Base-by-base conservation (phyloP, 192 early-diverging fungal genomes). In the Pilaira anomala region DNA sequence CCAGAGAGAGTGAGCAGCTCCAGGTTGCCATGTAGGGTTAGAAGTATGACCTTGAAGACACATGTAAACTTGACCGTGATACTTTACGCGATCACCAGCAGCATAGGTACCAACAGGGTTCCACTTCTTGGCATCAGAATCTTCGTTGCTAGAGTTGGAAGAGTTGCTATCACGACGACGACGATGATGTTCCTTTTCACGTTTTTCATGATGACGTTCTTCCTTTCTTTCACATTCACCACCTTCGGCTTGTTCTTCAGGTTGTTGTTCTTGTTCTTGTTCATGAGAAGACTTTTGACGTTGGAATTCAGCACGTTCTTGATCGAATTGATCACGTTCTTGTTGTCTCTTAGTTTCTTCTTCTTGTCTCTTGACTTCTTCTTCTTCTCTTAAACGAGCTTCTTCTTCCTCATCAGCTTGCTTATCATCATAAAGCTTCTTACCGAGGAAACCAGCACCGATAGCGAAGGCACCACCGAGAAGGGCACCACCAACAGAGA, bases 1-100 rank as follows among this genome's bases (percentile, higher is more conserved):
- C 79, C 79, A 80, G 63, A 80, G 76, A n/a, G 79, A 80, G 56
- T 72, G 73, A 2, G 79, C 79, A 25, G 44, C 76, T 16, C 62
- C 63, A 30, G 79, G 79, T 62, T 70, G 57, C 79, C 79, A 80
- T 59, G 74, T 77, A 45, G 72, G 66, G 57, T 80, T 76, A 21
- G 68, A 60, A 41, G 60, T 75, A 53, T 77, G 76, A 3, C 76
- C 77, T 60, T 81, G 80, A 36, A 81, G 60, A 56, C 80, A 81
- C 26, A 78, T 26, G 46, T 78, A 81, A 33, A 58, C 67, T 51
- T 65, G 69, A 5, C 75, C 72, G 19, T 78, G 68, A 53, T 73
- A 81, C 41, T 69, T 69, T 57, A 81, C 77, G 57, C 74, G 73
- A 59, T 81, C 80, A 33, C 80, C 80, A 41, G 80, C 62, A 21